Conservation (phyloP, 305 asterid species). For the Plantago lanceolata region DNA sequence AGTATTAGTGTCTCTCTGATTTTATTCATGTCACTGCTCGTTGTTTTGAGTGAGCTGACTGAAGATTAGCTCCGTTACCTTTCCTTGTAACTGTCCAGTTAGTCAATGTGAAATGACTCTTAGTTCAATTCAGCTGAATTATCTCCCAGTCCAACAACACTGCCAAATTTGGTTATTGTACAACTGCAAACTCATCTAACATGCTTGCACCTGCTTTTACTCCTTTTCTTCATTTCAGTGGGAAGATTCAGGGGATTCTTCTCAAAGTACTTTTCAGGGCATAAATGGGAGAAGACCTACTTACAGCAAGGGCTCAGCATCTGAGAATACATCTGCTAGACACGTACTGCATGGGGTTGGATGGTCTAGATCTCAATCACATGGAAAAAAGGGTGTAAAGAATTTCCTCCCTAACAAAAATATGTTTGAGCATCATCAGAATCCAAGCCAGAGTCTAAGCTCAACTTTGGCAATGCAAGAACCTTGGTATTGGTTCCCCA, state of each 20-base stretch:
- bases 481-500: constrained; percentile 97
- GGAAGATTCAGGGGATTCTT: constrained; percentile 68
- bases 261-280: constrained; percentile 52
- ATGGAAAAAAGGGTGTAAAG: constrained; percentile 49
- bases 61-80: too few species aligned
- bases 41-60: too few species aligned
- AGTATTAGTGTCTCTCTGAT: neutral
- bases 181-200: neutral
- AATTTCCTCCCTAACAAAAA: constrained; percentile 34
- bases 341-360: constrained; percentile 71
- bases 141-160: too few species aligned
- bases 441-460: constrained; percentile 43
- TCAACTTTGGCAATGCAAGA: constrained; percentile 51
- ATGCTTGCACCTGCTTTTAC: constrained; percentile 1
- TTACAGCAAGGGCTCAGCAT: constrained; percentile 45
- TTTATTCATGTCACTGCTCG: neutral
- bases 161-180: too few species aligned
- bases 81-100: too few species aligned
- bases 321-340: constrained; percentile 57
- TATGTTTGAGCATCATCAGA: constrained; percentile 41
- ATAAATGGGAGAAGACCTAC: constrained; percentile 44
- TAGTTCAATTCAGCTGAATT: too few species aligned
- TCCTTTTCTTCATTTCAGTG: constrained; percentile 49
- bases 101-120: too few species aligned
- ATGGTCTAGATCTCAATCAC: constrained; percentile 87